A percentile compares a stretch with the other conserved stretches of the same genome.
Conservation (phyloP, 306 rosid genomes). For the Trifolium repens region DNA sequence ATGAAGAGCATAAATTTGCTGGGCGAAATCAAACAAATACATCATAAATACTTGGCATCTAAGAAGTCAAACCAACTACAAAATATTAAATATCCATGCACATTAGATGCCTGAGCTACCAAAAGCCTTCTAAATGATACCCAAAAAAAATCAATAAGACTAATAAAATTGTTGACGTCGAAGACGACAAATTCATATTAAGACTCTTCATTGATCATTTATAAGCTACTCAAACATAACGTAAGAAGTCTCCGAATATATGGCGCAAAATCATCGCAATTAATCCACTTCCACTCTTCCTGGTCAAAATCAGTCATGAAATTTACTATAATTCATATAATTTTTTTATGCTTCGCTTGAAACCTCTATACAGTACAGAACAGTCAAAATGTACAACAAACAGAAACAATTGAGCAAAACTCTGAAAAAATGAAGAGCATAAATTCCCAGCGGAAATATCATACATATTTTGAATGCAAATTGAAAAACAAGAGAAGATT, state of each 20-base stretch:
- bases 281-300: neutral
- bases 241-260: neutral
- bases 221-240: neutral
- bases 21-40: slow-evolving; percentile 29
- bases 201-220: slow-evolving; percentile 9
- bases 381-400: neutral
- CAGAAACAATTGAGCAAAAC: neutral
- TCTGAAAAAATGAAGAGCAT: neutral
- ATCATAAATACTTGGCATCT: neutral
- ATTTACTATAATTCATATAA: slow-evolving; percentile 13
- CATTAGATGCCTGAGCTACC: slow-evolving; percentile 18
- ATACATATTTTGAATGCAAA: neutral
- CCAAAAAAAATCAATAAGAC: neutral
- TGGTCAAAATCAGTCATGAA: neutral
- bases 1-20: slow-evolving; percentile 3
- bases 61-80: slow-evolving; percentile 14
- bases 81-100: slow-evolving; percentile 2
- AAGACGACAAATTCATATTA: slow-evolving; percentile 21
- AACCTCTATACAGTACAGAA: neutral
- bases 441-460: neutral
- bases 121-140: slow-evolving; percentile 1
- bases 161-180: neutral
- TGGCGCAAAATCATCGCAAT: slow-evolving; percentile 22
- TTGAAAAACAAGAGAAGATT: neutral
- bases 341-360: neutral